Conservation (phyloP, 23 red algal species). For the Cyanidiococcus yangmingshanensis region DNA sequence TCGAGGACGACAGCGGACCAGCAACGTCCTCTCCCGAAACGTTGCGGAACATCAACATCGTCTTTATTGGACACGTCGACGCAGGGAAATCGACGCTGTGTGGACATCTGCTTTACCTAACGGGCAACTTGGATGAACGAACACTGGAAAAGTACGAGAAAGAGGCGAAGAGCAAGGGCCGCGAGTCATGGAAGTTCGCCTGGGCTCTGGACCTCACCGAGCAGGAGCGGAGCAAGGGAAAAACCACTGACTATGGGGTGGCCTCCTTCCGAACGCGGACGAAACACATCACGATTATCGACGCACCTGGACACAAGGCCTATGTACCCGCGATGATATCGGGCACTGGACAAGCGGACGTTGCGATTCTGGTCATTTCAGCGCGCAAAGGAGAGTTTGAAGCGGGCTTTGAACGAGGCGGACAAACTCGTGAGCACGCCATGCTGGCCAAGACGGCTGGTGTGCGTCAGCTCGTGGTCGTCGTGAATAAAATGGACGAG, state of each 20-base stretch:
- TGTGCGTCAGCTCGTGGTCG: conserved; percentile 72
- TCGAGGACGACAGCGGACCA: background rate
- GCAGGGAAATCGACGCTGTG: conserved; percentile 92
- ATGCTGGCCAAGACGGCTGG: conserved; percentile 97
- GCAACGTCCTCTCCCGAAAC: background rate
- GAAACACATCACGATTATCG: conserved; percentile 76
- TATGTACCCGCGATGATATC: conserved; percentile 97
- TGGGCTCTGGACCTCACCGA: conserved; percentile 90
- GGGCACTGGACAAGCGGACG: conserved; percentile 84
- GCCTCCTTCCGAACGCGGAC: conserved; percentile 73
- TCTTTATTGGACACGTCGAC: conserved; percentile 96
- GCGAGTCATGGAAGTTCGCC: conserved; percentile 98
- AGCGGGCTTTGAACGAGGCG: conserved; percentile 90
- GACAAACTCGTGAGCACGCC: conserved; percentile 94
- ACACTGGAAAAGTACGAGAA: conserved; percentile 98
- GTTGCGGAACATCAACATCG: conserved; percentile 50
- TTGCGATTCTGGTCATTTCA: conserved; percentile 95
- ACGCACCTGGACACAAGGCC: conserved; percentile 97
- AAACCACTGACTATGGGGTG: conserved; percentile 90
- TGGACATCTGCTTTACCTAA: conserved; percentile 88
- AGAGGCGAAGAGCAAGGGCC: conserved; percentile 90
- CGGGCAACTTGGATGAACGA: conserved; percentile 87
- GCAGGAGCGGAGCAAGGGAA: conserved; percentile 86
- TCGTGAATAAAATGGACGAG: conserved; percentile 94
- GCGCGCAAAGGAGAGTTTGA: conserved; percentile 99